Conservation (phyloP, 2,329 filamentous ascomycete genomes). For the Ophiostoma australiae region DNA sequence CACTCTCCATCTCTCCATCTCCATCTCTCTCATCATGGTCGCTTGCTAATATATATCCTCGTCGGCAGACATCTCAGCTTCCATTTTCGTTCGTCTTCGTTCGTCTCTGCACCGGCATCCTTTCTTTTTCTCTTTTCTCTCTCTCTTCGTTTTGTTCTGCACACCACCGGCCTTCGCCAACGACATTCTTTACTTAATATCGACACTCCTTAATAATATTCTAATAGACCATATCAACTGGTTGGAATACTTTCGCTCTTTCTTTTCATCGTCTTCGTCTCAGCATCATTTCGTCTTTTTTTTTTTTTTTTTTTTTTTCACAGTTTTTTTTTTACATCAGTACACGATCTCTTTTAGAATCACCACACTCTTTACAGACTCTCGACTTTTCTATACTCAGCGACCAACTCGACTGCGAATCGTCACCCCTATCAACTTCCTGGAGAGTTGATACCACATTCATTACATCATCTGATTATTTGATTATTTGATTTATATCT, state of each 20-base stretch:
- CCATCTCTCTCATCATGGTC: background rate
- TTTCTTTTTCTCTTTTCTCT: constrained; percentile 30
- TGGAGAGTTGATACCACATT: constrained; percentile 22
- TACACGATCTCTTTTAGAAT: constrained; percentile 22
- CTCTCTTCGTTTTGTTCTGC: constrained; percentile 33
- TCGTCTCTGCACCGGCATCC: constrained; percentile 29
- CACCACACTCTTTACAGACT: constrained; percentile 32
- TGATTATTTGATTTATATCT: background rate
- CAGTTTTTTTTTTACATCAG: background rate
- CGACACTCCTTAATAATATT: constrained; percentile 59
- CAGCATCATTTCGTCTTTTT: constrained; percentile 29
- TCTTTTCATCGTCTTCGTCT: constrained; percentile 27
- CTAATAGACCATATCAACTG: constrained; percentile 45
- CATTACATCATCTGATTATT: constrained; percentile 13
- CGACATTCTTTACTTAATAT: constrained; percentile 54
- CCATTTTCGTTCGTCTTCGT: constrained; percentile 35
- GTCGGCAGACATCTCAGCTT: constrained; percentile 36
- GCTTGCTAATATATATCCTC: constrained; percentile 29
- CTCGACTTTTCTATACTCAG: constrained; percentile 8
- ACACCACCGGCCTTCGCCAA: constrained; percentile 47
- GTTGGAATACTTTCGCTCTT: constrained; percentile 39
- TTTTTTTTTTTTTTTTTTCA: background rate
- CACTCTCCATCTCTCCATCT: background rate
- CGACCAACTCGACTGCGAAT: constrained; percentile 22
- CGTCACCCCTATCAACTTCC: constrained; percentile 22